Conservation (phyloP, 176 grass and related monocot genomes). For the Carex cristatella region DNA sequence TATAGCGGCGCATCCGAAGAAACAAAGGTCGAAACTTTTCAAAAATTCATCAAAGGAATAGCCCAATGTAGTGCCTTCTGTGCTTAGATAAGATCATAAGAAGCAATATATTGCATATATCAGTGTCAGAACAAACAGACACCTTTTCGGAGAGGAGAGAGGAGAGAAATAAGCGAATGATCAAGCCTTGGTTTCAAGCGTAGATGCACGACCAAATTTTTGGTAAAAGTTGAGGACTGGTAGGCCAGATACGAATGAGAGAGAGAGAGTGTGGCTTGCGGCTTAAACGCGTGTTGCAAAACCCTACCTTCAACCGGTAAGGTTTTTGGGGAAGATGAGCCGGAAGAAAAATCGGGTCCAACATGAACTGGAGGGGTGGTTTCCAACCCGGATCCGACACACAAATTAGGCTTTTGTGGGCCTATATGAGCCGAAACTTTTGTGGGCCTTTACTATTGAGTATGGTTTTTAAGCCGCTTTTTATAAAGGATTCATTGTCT, state of each 20-base stretch:
- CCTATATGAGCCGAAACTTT: neutral
- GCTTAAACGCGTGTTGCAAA: neutral
- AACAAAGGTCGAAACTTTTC: neutral
- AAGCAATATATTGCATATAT: too few relatives aligned
- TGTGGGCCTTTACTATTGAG: too few relatives aligned
- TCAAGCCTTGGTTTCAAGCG: neutral
- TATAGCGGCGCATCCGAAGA: conserved; percentile 22
- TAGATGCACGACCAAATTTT: neutral
- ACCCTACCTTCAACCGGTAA: neutral
- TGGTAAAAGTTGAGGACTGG: too few relatives aligned
- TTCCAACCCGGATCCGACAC: neutral
- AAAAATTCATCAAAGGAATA: neutral
- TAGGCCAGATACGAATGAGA: too few relatives aligned
- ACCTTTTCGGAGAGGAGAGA: too few relatives aligned
- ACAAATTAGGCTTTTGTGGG: neutral
- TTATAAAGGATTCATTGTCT: too few relatives aligned
- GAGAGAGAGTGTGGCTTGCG: neutral
- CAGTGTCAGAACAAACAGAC: too few relatives aligned
- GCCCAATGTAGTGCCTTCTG: neutral
- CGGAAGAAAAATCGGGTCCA: neutral
- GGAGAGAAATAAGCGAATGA: too few relatives aligned
- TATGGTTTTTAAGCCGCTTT: too few relatives aligned
- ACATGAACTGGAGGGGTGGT: neutral
- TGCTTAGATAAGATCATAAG: too few relatives aligned
- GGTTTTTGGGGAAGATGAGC: neutral